Evolutionary conservation across 2,329 filamentous ascomycete species (phyloP).

Genomic region (Herpotrichia juniperi): DNA sequence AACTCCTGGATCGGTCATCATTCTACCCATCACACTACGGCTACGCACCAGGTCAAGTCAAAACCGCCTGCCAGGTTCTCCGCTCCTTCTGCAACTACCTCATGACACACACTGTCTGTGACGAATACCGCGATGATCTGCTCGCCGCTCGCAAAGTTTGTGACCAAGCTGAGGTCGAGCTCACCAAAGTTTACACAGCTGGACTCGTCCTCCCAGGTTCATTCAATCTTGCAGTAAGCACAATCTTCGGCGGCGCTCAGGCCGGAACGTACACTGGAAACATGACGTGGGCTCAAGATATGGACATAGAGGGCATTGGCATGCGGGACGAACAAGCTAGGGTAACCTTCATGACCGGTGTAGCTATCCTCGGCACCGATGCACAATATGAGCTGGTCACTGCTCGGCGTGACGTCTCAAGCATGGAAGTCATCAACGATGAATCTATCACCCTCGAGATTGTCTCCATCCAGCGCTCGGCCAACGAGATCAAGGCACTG

Average conservation of each 20-base stretch:
- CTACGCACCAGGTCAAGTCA: constrained; percentile 56
- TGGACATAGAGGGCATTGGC: constrained; percentile 33
- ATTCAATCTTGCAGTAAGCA: constrained; percentile 79
- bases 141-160: constrained; percentile 70
- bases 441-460: constrained; percentile 45
- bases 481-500: constrained; percentile 53
- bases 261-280: constrained; percentile 50
- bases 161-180: constrained; percentile 68
- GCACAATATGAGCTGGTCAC: constrained; percentile 47
- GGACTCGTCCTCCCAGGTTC: constrained; percentile 68
- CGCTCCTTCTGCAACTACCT: constrained; percentile 90
- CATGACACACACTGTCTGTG: constrained; percentile 81
- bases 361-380: constrained; percentile 55
- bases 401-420: background rate
- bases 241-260: constrained; percentile 67
- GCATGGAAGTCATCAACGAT: constrained; percentile 22
- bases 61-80: constrained; percentile 70
- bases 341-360: constrained; percentile 57
- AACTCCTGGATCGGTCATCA: constrained; percentile 54
- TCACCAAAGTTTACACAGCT: constrained; percentile 64
- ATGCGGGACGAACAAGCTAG: constrained; percentile 55
- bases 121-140: constrained; percentile 75
- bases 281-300: constrained; percentile 46
- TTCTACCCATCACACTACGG: constrained; percentile 62
- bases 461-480: constrained; percentile 56